These are phyloP conservation scores for Leccinum barrowsii DNA, from an alignment of 768 basidiomycete species.

Conservation along the genomic window DNA sequence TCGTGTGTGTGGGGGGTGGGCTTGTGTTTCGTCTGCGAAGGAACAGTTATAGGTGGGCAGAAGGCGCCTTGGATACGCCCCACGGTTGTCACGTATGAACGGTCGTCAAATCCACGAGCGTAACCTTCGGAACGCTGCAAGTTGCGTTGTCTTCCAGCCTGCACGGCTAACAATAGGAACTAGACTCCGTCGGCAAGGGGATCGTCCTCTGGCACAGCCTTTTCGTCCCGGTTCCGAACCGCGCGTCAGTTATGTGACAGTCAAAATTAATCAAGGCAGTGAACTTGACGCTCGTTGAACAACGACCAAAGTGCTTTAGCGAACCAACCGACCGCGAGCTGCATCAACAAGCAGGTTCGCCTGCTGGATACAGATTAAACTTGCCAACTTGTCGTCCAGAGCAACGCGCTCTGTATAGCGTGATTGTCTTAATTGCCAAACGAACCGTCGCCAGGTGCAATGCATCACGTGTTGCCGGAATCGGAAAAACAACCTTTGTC, in stretches of 20 bases:
- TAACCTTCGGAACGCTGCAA: conserved; percentile 16
- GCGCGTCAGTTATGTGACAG: conserved; percentile 1
- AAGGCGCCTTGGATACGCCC: conserved; percentile 33
- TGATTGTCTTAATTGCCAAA: conserved; percentile 19
- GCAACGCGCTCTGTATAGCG: conserved; percentile 5
- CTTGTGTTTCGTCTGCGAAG: background rate
- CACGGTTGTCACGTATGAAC: conserved; percentile 36
- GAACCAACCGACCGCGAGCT: background rate
- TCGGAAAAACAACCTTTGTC: background rate
- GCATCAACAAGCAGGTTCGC: background rate
- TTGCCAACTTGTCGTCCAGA: conserved; percentile 6
- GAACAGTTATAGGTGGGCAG: conserved; percentile 26
- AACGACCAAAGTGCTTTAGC: too few relatives aligned
- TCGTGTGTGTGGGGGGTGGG: background rate
- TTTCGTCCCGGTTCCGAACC: conserved; percentile 16
- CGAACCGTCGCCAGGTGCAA: conserved; percentile 3
- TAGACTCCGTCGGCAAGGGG: conserved; percentile 63
- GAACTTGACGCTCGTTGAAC: background rate
- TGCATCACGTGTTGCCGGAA: conserved; percentile 8
- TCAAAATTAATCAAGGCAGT: background rate
- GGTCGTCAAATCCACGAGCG: conserved; percentile 29
- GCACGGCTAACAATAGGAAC: conserved; percentile 40
- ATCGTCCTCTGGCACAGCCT: conserved; percentile 31
- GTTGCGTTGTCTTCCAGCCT: conserved; percentile 21
- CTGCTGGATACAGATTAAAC: background rate